Evolutionary conservation across 495 filamentous ascomycete species (phyloP), one percentile per base, ranked within the genome.

Genomic region (Annulohypoxylon moriforme): DNA sequence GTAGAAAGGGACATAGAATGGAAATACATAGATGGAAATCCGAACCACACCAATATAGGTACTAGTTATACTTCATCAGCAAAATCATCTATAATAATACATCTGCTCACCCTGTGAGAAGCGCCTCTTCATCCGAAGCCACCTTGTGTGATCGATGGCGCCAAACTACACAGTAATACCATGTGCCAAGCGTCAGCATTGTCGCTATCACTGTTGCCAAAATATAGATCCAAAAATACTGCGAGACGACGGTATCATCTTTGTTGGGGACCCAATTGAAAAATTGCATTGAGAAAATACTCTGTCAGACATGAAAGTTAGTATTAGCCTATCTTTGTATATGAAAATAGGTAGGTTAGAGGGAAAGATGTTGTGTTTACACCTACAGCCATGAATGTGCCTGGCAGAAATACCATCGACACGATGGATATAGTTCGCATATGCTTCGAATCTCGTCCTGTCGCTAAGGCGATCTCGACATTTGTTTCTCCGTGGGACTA

Each of bases 371-470:
- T n/a, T n/a, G n/a, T n/a, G n/a, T n/a, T n/a, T n/a, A n/a, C n/a
- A 38, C 65, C 4, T 61, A 73, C 70, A 6, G 70, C 64, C 2
- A 82, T 75, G 59, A 83, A 83, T 0, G 80, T 84, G 4, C 71
- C 80, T 3, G 81, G 82, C 0, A 84, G 75, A 64, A 79, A 84
- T 14, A 84, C 75, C 56, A 84, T 70, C 0, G 82, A 82, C 8
- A 84, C 80, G 22, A 62, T 57, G 0, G 75, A 73, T 24, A 79
- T 79, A 11, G 75, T 71, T 22, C 73, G 63, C 75, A 79, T 77
- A 24, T 77, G 69, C 11, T 57, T 68, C 0, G 75, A 76, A 38
- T 79, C 75, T 22, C 53, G 61, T 3, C 69, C 46, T 0, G 73
- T 74, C 20, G 63, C 73, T 9, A 60, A 14, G 1, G 78, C 76